These are phyloP conservation scores for Cryptococcus neoformans DNA, from an alignment of 1,284 basidiomycete species.

Conservation along the genomic window DNA sequence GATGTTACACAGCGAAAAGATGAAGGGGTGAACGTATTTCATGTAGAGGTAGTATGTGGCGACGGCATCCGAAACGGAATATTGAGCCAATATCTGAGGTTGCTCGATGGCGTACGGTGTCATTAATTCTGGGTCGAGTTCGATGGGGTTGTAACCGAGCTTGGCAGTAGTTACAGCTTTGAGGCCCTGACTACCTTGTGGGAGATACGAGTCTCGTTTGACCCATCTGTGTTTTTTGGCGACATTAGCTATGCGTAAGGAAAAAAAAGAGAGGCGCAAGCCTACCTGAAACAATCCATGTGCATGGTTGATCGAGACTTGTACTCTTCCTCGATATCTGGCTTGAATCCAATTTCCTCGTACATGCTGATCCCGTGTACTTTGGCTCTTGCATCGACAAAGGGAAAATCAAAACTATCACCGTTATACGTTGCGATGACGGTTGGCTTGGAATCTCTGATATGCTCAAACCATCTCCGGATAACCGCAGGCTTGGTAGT, in stretches of 20 bases:
- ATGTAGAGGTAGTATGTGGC: slow-evolving; percentile 99
- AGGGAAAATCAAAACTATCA: slow-evolving; percentile 99
- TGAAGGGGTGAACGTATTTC: slow-evolving; percentile 99
- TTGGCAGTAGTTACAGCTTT: slow-evolving; percentile 98
- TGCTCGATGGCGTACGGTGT: slow-evolving; percentile 99
- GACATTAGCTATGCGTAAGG: too few relatives aligned
- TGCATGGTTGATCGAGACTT: slow-evolving; percentile 92
- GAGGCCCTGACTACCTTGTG: slow-evolving; percentile 96
- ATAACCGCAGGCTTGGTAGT: slow-evolving; percentile 70
- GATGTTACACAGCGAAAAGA: slow-evolving; percentile 99
- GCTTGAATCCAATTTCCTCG: slow-evolving; percentile 87
- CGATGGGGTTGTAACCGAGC: slow-evolving; percentile 95
- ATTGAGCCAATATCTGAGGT: slow-evolving; percentile 91
- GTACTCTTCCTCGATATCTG: slow-evolving; percentile 92
- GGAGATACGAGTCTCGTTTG: slow-evolving; percentile 98
- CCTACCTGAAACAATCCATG: slow-evolving; percentile 99
- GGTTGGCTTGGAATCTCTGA: slow-evolving; percentile 88
- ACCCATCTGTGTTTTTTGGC: slow-evolving; percentile 64
- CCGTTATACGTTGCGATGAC: slow-evolving; percentile 99
- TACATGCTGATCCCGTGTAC: slow-evolving; percentile 96
- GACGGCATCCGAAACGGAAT: slow-evolving; percentile 99
- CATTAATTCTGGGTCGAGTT: slow-evolving; percentile 98
- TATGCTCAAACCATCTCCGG: slow-evolving; percentile 87
- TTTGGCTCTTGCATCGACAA: slow-evolving; percentile 83
- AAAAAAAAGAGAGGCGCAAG: background rate